Evolutionary conservation across 257 asterid genomes (phyloP), one percentile per base, ranked within the genome.

Genomic region (Cynanchum wilfordii): DNA sequence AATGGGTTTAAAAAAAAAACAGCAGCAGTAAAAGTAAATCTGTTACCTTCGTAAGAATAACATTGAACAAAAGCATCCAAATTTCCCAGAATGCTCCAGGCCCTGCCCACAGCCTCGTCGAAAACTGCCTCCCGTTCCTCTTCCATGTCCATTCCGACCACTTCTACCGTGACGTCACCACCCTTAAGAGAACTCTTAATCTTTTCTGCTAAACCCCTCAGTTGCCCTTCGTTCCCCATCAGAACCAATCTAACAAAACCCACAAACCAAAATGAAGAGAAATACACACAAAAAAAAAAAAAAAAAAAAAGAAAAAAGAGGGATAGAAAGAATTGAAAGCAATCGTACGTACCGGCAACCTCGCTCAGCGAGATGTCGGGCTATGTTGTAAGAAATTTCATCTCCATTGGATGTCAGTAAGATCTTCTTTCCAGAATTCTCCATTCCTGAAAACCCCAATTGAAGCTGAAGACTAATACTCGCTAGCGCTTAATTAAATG

Each of bases 321-420:
- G 29, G 44, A 20, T 55, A 22, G 59, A 59, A 12, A 52, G 52
- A 44, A 1, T 11, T 20, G 29, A 60, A 40, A 24, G 47, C 10
- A 30, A 8, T 25, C 19, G 19, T 80, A 90, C 97, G 24, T 81
- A 93, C 97, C 92, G 87, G 92, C 97, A 93, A 73, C 90, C 90
- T 20, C 96, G 88, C 82, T 80, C 96, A 67, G 90, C 91, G 76
- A 93, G 85, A 58, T 75, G 92, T 78, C 80, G 86, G 68, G 96
- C 91, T 66, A 93, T 83, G 83, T 82, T 85, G 73, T 82, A 68
- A 66, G 96, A 93, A 27, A 93, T 82, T 63, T 85, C 83, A 59
- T 93, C 98, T 76, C 90, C 97, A 72, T 75, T 86, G 76, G 96
- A 91, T 74, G 96, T 87, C n/a, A 93, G 92, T 84, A 91, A 73